phyloP scores from a whole-genome alignment of 768 basidiomycete species.

The Pleurotus sapidus region DNA sequence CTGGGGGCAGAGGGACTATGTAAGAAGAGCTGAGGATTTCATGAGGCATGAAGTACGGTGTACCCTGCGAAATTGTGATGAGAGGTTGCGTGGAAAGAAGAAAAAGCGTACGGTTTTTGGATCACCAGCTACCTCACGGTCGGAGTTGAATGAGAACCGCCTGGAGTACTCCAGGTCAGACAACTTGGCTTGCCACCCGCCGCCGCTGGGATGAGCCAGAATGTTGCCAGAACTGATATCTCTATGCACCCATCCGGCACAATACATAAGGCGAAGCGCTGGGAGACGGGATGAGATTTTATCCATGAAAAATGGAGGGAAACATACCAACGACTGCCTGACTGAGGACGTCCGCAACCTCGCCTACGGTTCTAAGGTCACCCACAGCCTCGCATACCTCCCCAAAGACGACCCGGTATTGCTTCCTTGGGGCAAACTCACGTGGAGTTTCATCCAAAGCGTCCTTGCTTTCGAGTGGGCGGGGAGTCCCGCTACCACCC shows the following conservation, averaged over 20 bases:
- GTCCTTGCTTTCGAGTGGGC: neutral
- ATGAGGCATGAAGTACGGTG: too few species aligned
- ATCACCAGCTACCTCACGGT: neutral
- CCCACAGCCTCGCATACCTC: neutral
- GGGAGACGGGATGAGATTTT: neutral
- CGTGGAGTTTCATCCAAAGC: neutral
- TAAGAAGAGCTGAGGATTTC: too few species aligned
- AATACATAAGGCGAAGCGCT: neutral
- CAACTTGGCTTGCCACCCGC: neutral
- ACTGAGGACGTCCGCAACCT: neutral
- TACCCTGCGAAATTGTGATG: too few species aligned
- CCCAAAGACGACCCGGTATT: neutral
- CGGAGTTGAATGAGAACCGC: neutral
- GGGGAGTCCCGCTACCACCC: neutral
- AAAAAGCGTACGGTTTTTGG: neutral
- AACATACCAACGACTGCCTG: neutral
- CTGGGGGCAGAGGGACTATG: too few species aligned
- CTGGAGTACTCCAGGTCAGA: neutral
- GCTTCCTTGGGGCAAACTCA: neutral
- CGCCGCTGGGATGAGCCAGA: neutral
- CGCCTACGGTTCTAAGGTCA: neutral
- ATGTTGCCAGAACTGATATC: conserved; percentile 3
- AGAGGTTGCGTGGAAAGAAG: neutral
- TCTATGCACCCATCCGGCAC: conserved; percentile 1
- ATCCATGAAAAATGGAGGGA: neutral